phyloP scores from a whole-genome alignment of 345 rosid species.

The Salix arbutifolia region DNA sequence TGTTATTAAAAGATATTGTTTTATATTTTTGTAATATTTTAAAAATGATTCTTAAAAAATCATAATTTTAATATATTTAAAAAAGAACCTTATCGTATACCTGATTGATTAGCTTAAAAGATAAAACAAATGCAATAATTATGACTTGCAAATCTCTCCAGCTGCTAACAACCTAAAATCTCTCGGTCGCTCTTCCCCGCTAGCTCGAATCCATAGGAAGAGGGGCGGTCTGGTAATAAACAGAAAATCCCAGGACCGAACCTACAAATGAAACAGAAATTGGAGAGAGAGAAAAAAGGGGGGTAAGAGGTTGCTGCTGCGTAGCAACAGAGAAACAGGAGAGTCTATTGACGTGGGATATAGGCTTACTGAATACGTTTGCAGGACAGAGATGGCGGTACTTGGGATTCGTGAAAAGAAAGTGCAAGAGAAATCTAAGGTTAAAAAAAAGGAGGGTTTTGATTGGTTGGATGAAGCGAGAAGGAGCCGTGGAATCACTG shows the following conservation, averaged over 20 bases:
- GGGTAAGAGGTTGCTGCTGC: constrained; percentile 1
- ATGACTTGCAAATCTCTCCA: constrained; percentile 23
- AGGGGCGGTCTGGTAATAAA: constrained; percentile 1
- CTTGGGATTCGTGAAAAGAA: constrained; percentile 26
- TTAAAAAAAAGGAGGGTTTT: neutral
- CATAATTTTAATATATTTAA: too few species aligned
- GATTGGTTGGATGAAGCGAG: constrained; percentile 12
- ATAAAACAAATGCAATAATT: constrained; percentile 32
- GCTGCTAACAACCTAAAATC: constrained; percentile 3
- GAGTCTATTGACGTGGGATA: neutral
- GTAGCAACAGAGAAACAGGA: constrained; percentile 11
- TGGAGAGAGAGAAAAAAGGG: neutral
- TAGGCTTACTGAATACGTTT: constrained; percentile 10
- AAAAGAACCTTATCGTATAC: too few species aligned
- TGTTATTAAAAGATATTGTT: too few species aligned
- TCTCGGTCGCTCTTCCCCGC: neutral
- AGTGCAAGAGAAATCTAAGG: constrained; percentile 16
- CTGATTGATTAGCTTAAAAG: constrained; percentile 36
- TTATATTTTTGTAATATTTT: too few species aligned
- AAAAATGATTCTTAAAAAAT: too few species aligned
- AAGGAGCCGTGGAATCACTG: neutral
- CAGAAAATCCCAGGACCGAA: neutral
- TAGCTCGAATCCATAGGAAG: neutral
- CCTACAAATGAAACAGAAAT: neutral
- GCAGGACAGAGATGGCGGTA: neutral